phyloP scores from a whole-genome alignment of 129 eudicot genomes.

The Smallanthus sonchifolius region DNA sequence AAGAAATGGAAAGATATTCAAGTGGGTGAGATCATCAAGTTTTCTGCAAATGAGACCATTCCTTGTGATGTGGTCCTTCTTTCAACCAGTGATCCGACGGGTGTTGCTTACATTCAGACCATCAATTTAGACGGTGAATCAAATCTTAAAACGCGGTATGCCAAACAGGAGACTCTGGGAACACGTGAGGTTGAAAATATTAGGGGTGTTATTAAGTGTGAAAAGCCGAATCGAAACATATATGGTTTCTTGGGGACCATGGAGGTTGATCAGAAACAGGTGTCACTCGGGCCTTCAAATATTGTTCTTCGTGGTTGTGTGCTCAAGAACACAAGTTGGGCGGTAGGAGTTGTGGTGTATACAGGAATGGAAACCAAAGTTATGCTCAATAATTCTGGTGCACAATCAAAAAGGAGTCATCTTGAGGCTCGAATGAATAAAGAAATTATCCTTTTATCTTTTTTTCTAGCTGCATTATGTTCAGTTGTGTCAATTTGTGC shows the following conservation, averaged over 20 bases:
- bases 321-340: conserved; percentile 91
- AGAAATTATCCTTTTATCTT: conserved; percentile 66
- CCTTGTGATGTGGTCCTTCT: conserved; percentile 89
- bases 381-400: conserved; percentile 92
- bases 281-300: conserved; percentile 90
- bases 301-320: conserved; percentile 89
- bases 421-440: conserved; percentile 82
- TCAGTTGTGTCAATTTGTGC: conserved; percentile 55
- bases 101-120: conserved; percentile 89
- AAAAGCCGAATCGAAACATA: conserved; percentile 84
- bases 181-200: conserved; percentile 37
- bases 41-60: conserved; percentile 68
- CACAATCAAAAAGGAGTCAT: conserved; percentile 85
- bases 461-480: conserved; percentile 64
- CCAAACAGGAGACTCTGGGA: conserved; percentile 81
- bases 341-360: conserved; percentile 81
- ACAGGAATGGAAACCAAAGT: conserved; percentile 92
- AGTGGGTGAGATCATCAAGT: conserved; percentile 80
- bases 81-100: conserved; percentile 87
- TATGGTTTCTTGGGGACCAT: conserved; percentile 78
- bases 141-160: conserved; percentile 82
- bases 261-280: conserved; percentile 75
- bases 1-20: conserved; percentile 71
- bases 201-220: conserved; percentile 79
- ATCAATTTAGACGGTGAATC: conserved; percentile 94